These are phyloP conservation scores for Sisymbrium altissimum DNA, from an alignment of 345 rosid genomes.

Conservation along the genomic window DNA sequence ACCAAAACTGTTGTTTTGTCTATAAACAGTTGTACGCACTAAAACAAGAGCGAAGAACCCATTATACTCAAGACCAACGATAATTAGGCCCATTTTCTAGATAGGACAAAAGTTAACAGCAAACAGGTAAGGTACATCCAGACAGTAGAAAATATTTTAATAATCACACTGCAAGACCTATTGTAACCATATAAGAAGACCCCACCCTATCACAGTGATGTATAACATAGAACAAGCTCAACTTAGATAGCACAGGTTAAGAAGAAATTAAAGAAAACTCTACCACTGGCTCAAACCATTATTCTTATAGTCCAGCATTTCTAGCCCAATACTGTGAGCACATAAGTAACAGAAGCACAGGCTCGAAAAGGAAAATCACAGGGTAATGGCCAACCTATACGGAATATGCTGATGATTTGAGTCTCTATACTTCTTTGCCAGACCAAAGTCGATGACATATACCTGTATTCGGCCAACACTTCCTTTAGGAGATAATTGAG, in stretches of 20 bases:
- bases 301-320: not conserved
- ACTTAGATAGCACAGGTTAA: not conserved
- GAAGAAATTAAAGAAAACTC: not conserved
- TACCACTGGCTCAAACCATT: not conserved
- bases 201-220: not conserved
- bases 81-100: not conserved
- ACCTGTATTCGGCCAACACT: slow-evolving; percentile 45
- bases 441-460: slow-evolving; percentile 80
- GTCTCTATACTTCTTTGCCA: slow-evolving; percentile 90
- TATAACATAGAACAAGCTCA: not conserved
- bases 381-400: slow-evolving; percentile 53
- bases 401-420: slow-evolving; percentile 84
- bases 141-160: not conserved
- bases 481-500: slow-evolving; percentile 1
- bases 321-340: not conserved
- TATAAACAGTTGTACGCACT: not conserved
- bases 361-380: not conserved
- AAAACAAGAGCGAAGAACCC: not conserved
- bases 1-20: not conserved
- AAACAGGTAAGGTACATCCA: not conserved
- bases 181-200: not conserved
- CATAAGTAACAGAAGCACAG: not conserved
- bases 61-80: not conserved
- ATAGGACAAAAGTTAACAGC: not conserved
- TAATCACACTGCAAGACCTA: not conserved